phyloP scores from a whole-genome alignment of 768 basidiomycete genomes.

The Gautieria morchelliformis region DNA sequence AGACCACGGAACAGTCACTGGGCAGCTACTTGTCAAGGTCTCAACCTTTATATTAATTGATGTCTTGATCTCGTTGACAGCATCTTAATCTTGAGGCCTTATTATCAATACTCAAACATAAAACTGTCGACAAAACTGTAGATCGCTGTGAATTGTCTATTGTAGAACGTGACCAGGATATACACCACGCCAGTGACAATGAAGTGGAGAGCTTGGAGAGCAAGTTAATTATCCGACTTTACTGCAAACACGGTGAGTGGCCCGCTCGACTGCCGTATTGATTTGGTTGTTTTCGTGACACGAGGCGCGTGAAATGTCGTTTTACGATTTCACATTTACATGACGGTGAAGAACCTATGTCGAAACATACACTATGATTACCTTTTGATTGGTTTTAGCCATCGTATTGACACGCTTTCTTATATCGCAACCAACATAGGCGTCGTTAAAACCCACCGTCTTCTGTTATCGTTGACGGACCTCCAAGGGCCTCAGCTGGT shows the following conservation, averaged over 20 bases:
- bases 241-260: conserved; percentile 72
- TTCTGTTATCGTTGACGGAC: conserved; percentile 46
- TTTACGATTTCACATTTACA: too few relatives aligned
- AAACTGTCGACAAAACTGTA: conserved; percentile 65
- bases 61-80: background rate
- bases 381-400: background rate
- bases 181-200: conserved; percentile 26
- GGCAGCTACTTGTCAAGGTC: conserved; percentile 66
- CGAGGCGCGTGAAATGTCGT: background rate
- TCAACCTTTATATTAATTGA: background rate
- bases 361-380: too few relatives aligned
- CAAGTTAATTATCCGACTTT: conserved; percentile 58
- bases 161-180: conserved; percentile 33
- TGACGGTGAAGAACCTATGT: too few relatives aligned
- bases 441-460: conserved; percentile 72
- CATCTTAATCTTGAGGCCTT: conserved; percentile 37
- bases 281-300: background rate
- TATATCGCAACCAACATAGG: conserved; percentile 30
- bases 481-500: conserved; percentile 61
- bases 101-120: conserved; percentile 64
- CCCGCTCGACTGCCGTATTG: background rate
- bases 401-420: background rate
- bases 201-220: conserved; percentile 58
- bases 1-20: conserved; percentile 29
- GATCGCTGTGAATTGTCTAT: conserved; percentile 71